Base-by-base conservation (phyloP, 2,329 filamentous ascomycete genomes). In the Phoma herbarum region DNA sequence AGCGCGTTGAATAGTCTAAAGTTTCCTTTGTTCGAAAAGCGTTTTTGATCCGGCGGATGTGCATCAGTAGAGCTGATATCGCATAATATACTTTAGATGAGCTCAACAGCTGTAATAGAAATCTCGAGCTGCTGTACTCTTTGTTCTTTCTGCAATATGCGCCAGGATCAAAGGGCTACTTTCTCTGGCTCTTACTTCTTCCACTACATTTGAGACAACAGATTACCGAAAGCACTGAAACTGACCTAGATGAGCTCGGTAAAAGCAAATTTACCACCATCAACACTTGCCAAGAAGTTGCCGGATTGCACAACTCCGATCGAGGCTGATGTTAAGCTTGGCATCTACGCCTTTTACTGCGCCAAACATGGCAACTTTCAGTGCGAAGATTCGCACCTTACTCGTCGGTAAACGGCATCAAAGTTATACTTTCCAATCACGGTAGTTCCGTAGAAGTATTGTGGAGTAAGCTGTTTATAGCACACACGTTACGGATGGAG, bases 1-100 rank as follows among this genome's bases (percentile, higher is more conserved):
- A 97, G 86, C 91, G 95, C 76, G 96, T 96, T 73, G 95, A 99
- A 76, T 93, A 48, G 9, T 12, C 11, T 18, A n/a, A 28, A 16
- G 4, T 52, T 44, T 39, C 33, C 39, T 52, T 58, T 48, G 35
- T 48, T 35, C 16, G 23, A 58, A 29, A 44, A 25, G 29, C 35
- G 39, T 44, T 12, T 16, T 11, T 37, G 11, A 10, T 7, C 29
- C 14, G 18, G 29, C n/a, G n/a, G n/a, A n/a, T n/a, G 31, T 55
- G 33, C 46, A 46, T 46, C 41, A 42, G 46, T 51, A 55, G 45
- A 55, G 28, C 26, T 45, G 16, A n/a, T 20, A 29, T 29, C 7
- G 46, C 25, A 42, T 55, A 55, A 50, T 42, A 42, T n/a, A 55
- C n/a, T 12, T 23, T 35, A 55, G 52, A 54, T 28, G 18, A 29